These are phyloP conservation scores for Penicillium sumatraense DNA, from an alignment of 2,329 filamentous ascomycete genomes.

Conservation along the genomic window DNA sequence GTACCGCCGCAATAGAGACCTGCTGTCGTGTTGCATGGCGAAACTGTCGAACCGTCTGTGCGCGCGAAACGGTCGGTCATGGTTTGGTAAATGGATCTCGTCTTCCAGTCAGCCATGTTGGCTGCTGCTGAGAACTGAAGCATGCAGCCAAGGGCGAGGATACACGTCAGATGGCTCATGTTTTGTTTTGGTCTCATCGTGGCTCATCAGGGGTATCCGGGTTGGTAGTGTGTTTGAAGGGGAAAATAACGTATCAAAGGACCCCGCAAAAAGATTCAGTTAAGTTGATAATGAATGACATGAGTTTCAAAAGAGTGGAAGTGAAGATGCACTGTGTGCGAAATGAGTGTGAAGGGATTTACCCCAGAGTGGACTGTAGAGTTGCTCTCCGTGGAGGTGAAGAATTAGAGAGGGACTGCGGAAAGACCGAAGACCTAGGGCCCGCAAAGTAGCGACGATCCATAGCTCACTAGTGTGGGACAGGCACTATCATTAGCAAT, in stretches of 20 bases:
- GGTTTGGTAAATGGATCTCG: slow-evolving; percentile 52
- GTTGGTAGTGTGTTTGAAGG: neutral
- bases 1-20: slow-evolving; percentile 56
- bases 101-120: slow-evolving; percentile 41
- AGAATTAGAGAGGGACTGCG: neutral
- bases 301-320: neutral
- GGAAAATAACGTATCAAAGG: neutral
- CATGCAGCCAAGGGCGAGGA: slow-evolving; percentile 8
- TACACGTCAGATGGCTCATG: neutral
- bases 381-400: neutral
- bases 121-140: slow-evolving; percentile 27
- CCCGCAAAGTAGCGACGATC: neutral
- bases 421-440: neutral
- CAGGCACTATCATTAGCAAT: neutral
- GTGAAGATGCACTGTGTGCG: neutral
- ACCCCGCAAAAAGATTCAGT: neutral
- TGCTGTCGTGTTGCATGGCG: slow-evolving; percentile 34
- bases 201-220: neutral
- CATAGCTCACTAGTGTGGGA: neutral
- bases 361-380: slow-evolving; percentile 1
- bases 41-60: slow-evolving; percentile 42
- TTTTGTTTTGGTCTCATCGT: slow-evolving; percentile 13
- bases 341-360: neutral
- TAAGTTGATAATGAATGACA: neutral
- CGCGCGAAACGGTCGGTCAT: slow-evolving; percentile 53